These are phyloP conservation scores for Fusarium hostae DNA, from an alignment of 2,329 filamentous ascomycete genomes.

Conservation along the genomic window DNA sequence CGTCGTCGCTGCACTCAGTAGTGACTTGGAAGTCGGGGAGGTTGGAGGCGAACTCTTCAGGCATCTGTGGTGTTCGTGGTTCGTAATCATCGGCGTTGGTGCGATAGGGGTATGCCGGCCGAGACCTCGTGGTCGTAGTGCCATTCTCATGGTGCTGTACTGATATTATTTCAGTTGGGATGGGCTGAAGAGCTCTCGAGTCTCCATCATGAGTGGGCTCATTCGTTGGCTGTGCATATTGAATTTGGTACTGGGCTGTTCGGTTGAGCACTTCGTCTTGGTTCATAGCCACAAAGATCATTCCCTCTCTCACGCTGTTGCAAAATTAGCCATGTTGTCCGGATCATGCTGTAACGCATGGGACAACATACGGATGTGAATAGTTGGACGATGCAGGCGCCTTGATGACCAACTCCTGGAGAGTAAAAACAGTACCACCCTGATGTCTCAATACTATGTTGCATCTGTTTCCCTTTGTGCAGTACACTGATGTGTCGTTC, in stretches of 20 bases:
- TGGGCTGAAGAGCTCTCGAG: constrained; percentile 29
- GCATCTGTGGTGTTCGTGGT: constrained; percentile 64
- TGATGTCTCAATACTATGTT: constrained; percentile 88
- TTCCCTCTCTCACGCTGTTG: constrained; percentile 83
- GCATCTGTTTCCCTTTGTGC: constrained; percentile 86
- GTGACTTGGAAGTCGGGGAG: constrained; percentile 64
- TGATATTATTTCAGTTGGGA: constrained; percentile 57
- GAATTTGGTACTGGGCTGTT: constrained; percentile 80
- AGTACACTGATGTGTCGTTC: constrained; percentile 87
- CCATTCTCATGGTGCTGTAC: constrained; percentile 65
- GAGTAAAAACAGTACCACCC: constrained; percentile 80
- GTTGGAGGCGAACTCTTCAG: constrained; percentile 62
- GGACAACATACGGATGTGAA: constrained; percentile 79
- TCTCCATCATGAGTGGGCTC: constrained; percentile 36
- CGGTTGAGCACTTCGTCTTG: constrained; percentile 78
- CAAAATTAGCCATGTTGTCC: constrained; percentile 27
- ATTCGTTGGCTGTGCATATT: constrained; percentile 60
- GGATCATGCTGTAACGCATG: constrained; percentile 14
- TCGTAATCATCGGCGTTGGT: constrained; percentile 56
- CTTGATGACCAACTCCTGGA: constrained; percentile 89
- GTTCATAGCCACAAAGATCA: constrained; percentile 91
- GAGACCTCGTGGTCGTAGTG: constrained; percentile 59
- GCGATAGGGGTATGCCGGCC: constrained; percentile 56
- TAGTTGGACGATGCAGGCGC: constrained; percentile 80
- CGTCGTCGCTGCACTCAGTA: constrained; percentile 70